These are phyloP conservation scores for Globisporangium spiculum DNA, from an alignment of 352 stramenopile genomes.

Conservation along the genomic window DNA sequence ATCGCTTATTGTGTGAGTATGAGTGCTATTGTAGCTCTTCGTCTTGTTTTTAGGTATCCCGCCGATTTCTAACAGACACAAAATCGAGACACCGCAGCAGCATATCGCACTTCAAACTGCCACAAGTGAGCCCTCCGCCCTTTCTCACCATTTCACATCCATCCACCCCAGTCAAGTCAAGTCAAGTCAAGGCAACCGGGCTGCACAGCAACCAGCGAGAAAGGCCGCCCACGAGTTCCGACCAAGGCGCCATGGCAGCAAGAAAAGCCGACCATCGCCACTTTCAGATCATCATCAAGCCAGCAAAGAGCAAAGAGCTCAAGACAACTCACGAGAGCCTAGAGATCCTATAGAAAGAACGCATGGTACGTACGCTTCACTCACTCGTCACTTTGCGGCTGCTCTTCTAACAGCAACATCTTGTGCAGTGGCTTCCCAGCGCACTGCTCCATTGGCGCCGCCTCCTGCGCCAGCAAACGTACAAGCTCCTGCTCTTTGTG, in stretches of 20 bases:
- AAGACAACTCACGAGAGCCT: background rate
- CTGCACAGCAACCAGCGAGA: background rate
- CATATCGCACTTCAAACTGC: background rate
- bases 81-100: background rate
- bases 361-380: constrained; percentile 11
- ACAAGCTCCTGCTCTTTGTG: background rate
- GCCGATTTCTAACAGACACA: background rate
- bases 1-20: background rate
- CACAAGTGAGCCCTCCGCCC: background rate
- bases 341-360: constrained; percentile 1
- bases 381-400: background rate
- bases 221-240: background rate
- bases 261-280: background rate
- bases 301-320: background rate
- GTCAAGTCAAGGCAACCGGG: background rate
- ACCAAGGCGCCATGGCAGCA: background rate
- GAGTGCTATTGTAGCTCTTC: background rate
- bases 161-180: background rate
- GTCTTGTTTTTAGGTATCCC: background rate
- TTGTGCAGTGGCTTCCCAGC: constrained; percentile 9
- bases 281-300: background rate
- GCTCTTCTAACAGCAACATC: background rate
- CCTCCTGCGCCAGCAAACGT: constrained; percentile 9
- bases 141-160: background rate
- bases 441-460: constrained; percentile 11